Evolutionary conservation across 2,329 filamentous ascomycete genomes (phyloP).

Genomic region (Phaeosphaeriaceae sp.): DNA sequence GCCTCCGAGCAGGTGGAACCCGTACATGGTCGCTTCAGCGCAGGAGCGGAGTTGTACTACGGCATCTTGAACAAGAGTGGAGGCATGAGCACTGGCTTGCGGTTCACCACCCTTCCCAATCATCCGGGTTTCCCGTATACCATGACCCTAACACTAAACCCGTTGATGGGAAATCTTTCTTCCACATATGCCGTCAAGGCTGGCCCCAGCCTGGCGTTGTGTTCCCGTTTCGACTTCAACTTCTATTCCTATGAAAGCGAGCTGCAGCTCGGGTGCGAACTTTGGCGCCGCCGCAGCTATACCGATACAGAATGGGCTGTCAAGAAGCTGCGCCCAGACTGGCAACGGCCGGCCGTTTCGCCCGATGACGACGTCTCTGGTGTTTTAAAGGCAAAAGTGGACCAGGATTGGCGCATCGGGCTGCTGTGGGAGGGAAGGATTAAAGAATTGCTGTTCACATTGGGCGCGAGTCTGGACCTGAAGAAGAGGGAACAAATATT

Average conservation of each 20-base stretch:
- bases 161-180: slow-evolving; percentile 90
- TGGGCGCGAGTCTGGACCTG: slow-evolving; percentile 86
- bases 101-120: slow-evolving; percentile 85
- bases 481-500: slow-evolving; percentile 79
- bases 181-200: slow-evolving; percentile 92
- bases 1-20: slow-evolving; percentile 54
- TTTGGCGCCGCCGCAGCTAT: slow-evolving; percentile 74
- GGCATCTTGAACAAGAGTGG: slow-evolving; percentile 93
- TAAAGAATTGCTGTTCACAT: slow-evolving; percentile 90
- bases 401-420: slow-evolving; percentile 86
- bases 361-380: slow-evolving; percentile 76
- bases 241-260: slow-evolving; percentile 98
- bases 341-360: slow-evolving; percentile 41
- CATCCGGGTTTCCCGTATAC: slow-evolving; percentile 89
- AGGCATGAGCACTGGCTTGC: slow-evolving; percentile 84
- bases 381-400: slow-evolving; percentile 87
- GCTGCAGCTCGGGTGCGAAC: slow-evolving; percentile 87
- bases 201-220: slow-evolving; percentile 81
- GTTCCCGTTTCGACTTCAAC: slow-evolving; percentile 94
- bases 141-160: slow-evolving; percentile 91
- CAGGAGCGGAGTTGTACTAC: slow-evolving; percentile 94
- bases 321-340: slow-evolving; percentile 53
- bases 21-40: slow-evolving; percentile 83
- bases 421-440: slow-evolving; percentile 91
- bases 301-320: slow-evolving; percentile 55